These are phyloP conservation scores for Chrysanthemum makinoi DNA, from an alignment of 129 eudicot species.

Conservation along the genomic window DNA sequence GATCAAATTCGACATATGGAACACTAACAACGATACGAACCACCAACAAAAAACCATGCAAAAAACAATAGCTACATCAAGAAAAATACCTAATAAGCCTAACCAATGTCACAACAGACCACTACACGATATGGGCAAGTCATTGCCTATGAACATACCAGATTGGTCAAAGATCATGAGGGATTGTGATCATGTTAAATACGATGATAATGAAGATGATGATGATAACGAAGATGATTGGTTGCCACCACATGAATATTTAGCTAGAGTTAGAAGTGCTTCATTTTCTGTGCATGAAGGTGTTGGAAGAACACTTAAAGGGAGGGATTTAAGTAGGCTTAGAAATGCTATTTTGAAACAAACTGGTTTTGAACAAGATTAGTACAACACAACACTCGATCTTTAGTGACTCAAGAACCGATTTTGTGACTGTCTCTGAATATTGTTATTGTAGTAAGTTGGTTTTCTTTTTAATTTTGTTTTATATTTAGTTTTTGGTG, in stretches of 20 bases:
- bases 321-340: conserved; percentile 31
- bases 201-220: background rate
- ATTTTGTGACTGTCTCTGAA: background rate
- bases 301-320: conserved; percentile 31
- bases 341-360: conserved; percentile 32
- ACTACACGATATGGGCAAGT: conserved; percentile 22
- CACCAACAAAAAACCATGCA: conserved; percentile 11
- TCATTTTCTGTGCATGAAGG: conserved; percentile 37
- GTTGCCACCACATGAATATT: conserved; percentile 75
- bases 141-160: conserved; percentile 58
- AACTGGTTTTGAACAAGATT: conserved; percentile 33
- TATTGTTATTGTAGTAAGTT: background rate
- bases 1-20: conserved; percentile 52
- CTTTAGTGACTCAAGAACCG: background rate
- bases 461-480: background rate
- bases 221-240: conserved; percentile 30
- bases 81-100: conserved; percentile 17
- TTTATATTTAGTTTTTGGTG: background rate
- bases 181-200: conserved; percentile 13
- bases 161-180: conserved; percentile 63
- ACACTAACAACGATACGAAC: background rate
- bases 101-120: conserved; percentile 5
- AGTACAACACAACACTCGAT: background rate
- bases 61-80: conserved; percentile 14
- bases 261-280: conserved; percentile 55